Base-by-base conservation (phyloP, 116 monocot species). In the Cymodocea nodosa region DNA sequence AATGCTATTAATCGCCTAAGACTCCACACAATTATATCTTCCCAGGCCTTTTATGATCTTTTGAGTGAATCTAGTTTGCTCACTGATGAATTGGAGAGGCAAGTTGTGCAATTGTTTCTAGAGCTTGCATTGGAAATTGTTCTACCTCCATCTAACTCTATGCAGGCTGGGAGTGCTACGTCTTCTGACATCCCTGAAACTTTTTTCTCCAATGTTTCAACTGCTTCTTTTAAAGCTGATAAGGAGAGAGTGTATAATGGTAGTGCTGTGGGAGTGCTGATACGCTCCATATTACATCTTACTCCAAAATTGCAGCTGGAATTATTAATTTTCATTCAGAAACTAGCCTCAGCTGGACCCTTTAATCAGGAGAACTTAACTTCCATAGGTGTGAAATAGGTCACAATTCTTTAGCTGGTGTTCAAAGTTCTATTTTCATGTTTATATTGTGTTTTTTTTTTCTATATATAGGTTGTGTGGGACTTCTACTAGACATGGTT, bases 291-390 rank as follows among this genome's bases (percentile, higher is more conserved):
- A 75, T 81, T 89, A 69, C 54, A 71, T 19, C 89, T 99, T 76
- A 89, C 99, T 62, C 92, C 99, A 50, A 99, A 87, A 78, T 80
- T 92, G 55, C 99, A 89, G 73, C 71, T 89, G 62, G 99, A 99
- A 64, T 63, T 99, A 51, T 81, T 99, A 50, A 80, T 66, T 35
- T 89, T 99, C 67, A 83, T 99, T 66, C 86, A 92, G 72, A 92
- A 81, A 62, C 83, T 99, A 68, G 84, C 93, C 63, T 74, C 56
- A 74, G 76, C 89, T 71, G 77, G 89, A 12, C 71, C 89, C 44
- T 99, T 99, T 53, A 99, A 99, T 79, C 92, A 81, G 68, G 92
- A 99, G 54, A 99, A 80, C 54, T 82, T 99, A 66, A 92, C 89
- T 74, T 89, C 92, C 70, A 84, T 85, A 70, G 99, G 99, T 99